These are phyloP conservation scores for Sicyos baderoa DNA, from an alignment of 306 rosid species.

Conservation along the genomic window DNA sequence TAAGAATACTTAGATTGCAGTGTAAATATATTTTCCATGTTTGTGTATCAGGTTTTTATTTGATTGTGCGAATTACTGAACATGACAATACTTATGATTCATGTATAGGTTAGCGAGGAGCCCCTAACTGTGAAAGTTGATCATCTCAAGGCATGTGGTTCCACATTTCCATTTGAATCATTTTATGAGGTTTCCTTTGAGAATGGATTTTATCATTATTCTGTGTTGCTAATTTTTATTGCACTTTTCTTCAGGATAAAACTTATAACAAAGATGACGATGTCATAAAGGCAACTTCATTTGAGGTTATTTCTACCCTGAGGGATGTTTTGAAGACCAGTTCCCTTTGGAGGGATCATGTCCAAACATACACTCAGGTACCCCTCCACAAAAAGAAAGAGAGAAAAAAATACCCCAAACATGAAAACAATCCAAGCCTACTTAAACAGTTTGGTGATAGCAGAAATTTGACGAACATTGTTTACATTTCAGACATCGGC, in stretches of 20 bases:
- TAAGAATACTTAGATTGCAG: neutral
- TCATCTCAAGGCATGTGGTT: constrained; percentile 71
- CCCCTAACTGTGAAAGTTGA: constrained; percentile 98
- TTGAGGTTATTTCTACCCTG: constrained; percentile 89
- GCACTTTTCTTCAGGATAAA: constrained; percentile 51
- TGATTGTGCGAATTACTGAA: neutral
- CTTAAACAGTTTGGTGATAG: neutral
- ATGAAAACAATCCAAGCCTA: neutral
- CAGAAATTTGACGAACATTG: neutral
- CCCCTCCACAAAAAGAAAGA: neutral
- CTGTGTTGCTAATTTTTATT: constrained; percentile 12
- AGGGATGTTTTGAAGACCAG: constrained; percentile 96
- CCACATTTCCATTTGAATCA: constrained; percentile 19
- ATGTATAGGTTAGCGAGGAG: constrained; percentile 70
- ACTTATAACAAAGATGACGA: constrained; percentile 91
- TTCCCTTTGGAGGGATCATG: constrained; percentile 99
- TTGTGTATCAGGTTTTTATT: neutral
- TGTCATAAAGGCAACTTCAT: constrained; percentile 85
- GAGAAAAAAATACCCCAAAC: neutral
- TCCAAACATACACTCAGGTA: constrained; percentile 92
- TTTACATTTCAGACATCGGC: neutral
- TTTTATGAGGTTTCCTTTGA: constrained; percentile 9
- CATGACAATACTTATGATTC: constrained; percentile 20
- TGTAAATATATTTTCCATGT: neutral
- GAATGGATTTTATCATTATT: neutral